These are phyloP conservation scores for Macrocybe gigantea DNA, from an alignment of 768 basidiomycete genomes.

Conservation along the genomic window DNA sequence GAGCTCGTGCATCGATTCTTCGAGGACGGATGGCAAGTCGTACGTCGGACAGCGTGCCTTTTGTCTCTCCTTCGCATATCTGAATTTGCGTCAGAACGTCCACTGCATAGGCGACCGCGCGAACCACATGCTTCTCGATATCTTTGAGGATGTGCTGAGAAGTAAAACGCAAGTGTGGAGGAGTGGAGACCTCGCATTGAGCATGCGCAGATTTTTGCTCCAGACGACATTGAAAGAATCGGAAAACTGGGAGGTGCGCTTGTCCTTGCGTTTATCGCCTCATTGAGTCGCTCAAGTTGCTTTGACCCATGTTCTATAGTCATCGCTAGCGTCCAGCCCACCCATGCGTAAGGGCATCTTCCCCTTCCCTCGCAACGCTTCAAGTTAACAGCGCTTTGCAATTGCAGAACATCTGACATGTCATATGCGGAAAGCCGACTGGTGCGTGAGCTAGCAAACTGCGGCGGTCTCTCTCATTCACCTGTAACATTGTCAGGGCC, in stretches of 20 bases:
- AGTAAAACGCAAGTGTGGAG: conserved; percentile 29
- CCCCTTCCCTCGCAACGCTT: conserved; percentile 3
- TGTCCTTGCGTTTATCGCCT: not conserved
- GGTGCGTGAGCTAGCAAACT: conserved; percentile 27
- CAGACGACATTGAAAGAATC: conserved; percentile 61
- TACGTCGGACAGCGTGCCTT: conserved; percentile 30
- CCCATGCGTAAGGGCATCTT: conserved; percentile 61
- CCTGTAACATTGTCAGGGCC: conserved; percentile 42
- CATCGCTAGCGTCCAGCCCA: conserved; percentile 89
- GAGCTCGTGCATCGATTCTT: conserved; percentile 58
- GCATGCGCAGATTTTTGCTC: conserved; percentile 85
- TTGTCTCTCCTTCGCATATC: not conserved
- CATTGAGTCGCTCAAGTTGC: not conserved
- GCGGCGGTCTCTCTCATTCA: not conserved
- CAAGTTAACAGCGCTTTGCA: not conserved
- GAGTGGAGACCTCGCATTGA: conserved; percentile 77
- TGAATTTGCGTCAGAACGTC: conserved; percentile 54
- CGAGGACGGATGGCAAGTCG: conserved; percentile 78
- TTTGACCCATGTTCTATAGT: conserved; percentile 38
- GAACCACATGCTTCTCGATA: conserved; percentile 76
- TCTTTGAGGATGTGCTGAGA: conserved; percentile 64
- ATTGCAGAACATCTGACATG: conserved; percentile 81
- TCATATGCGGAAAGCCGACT: conserved; percentile 82
- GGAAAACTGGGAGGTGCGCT: conserved; percentile 67
- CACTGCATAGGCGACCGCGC: conserved; percentile 89